phyloP scores from a whole-genome alignment of 2,329 filamentous ascomycete species.

The Trichoderma sp. region DNA sequence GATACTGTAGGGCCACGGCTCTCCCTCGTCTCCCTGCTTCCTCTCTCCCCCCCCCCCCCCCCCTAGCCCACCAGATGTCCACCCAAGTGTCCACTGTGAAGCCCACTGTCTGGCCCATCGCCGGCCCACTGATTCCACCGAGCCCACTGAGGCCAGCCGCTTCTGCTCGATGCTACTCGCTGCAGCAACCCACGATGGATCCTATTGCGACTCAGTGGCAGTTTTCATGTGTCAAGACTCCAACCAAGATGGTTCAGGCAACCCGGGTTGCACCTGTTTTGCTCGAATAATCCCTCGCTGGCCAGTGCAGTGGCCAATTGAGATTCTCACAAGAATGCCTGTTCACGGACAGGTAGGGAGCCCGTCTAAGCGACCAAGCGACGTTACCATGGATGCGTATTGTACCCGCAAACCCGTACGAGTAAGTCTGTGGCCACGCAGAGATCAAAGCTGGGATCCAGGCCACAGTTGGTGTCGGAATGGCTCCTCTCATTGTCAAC shows the following conservation, averaged over 20 bases:
- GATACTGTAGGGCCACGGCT: not conserved
- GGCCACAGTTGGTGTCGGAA: not conserved
- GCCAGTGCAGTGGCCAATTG: slow-evolving; percentile 16
- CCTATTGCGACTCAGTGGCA: slow-evolving; percentile 24
- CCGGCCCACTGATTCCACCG: slow-evolving; percentile 6
- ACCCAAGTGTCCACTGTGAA: slow-evolving; percentile 11
- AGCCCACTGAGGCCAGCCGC: slow-evolving; percentile 7
- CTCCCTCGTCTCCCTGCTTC: not conserved
- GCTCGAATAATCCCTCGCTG: slow-evolving; percentile 28
- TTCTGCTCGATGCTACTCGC: slow-evolving; percentile 3
- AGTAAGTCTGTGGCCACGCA: not conserved
- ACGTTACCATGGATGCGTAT: too few species aligned
- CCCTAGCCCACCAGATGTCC: not conserved
- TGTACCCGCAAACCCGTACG: too few species aligned
- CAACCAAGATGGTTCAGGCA: slow-evolving; percentile 22
- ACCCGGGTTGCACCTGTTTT: slow-evolving; percentile 9
- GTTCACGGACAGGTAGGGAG: slow-evolving; percentile 6
- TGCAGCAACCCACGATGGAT: slow-evolving; percentile 22
- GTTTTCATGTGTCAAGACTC: slow-evolving; percentile 32
- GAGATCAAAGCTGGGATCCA: slow-evolving; percentile 8
- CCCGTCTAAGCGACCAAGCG: not conserved
- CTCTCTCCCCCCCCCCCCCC: not conserved
- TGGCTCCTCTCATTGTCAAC: too few species aligned
- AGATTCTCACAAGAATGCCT: slow-evolving; percentile 12
- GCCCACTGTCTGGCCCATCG: slow-evolving; percentile 2